Base-by-base conservation (phyloP, 176 grass and related monocot genomes). In the Neostapfia colusana region DNA sequence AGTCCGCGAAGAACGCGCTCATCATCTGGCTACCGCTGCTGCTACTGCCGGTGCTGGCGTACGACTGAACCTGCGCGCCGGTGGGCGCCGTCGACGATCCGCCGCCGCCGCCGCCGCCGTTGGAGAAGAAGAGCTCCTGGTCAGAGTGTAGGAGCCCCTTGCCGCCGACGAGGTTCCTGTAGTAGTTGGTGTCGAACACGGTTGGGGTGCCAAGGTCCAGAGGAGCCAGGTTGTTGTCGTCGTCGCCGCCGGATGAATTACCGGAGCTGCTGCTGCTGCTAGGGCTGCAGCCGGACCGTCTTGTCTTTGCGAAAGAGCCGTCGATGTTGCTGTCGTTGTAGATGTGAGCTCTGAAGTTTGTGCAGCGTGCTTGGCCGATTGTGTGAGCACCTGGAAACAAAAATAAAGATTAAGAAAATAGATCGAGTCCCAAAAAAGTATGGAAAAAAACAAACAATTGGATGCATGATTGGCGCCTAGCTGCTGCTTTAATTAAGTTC, bases 251-350 rank as follows among this genome's bases (percentile, higher is more conserved):
- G 5, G 74, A 78, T n/a, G n/a, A n/a, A n/a, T n/a, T n/a, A 18
- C 82, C 87, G 2, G 79, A 65, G 0, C 5, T 23, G 3, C 59
- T 10, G 2, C 75, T 61, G 0, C 5, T 23, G 3, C 59, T 10
- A 0, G 93, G 87, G 10, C 89, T 84, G 10, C 93, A 96, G 0
- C 15, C 59, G 0, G 70, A 79, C 10, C 63, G 84, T 23, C 75
- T 64, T 24, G 18, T 69, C 18, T 1, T 57, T 0, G 87, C 93
- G 1, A 96, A 88, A 4, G 23, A 57, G 7, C 41, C 3, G 1
- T 96, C 73, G 14, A 96, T 83, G 81, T 96, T 70, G 35, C 62
- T 87, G 48, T 96, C 93, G 21, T 96, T 92, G 93, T 96, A 92
- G 6, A 96, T 26, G 1, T 88, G 89, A 0, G 8, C 78, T 36